Evolutionary conservation across 176 grass and related monocot species (phyloP).

Genomic region (Carex kokanica): DNA sequence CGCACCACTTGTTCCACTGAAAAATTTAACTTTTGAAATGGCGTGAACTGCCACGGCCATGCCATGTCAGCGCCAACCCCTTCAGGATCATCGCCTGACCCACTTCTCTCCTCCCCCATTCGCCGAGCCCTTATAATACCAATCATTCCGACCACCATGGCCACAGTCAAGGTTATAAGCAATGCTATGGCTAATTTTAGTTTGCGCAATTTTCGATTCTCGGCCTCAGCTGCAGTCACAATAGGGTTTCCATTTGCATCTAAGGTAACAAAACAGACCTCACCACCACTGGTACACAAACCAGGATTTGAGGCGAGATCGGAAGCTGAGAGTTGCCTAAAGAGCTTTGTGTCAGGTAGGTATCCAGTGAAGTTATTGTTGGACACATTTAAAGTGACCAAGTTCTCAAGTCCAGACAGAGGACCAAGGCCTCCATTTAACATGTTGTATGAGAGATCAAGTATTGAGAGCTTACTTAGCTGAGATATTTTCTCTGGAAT

Average conservation of each 20-base stretch:
- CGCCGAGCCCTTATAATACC: constrained; percentile 56
- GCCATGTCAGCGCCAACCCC: constrained; percentile 46
- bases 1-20: constrained; percentile 82
- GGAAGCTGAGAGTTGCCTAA: constrained; percentile 72
- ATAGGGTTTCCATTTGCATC: constrained; percentile 47
- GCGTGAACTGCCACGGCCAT: constrained; percentile 98
- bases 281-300: constrained; percentile 75
- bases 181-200: constrained; percentile 73
- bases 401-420: constrained; percentile 63
- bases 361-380: constrained; percentile 95
- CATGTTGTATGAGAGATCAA: constrained; percentile 77
- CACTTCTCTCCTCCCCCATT: constrained; percentile 39
- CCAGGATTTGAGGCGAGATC: constrained; percentile 61
- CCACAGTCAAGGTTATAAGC: constrained; percentile 74
- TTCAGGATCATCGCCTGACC: constrained; percentile 37
- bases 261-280: constrained; percentile 76
- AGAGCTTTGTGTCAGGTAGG: constrained; percentile 95
- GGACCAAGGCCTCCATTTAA: constrained; percentile 53
- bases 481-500: constrained; percentile 57
- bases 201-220: constrained; percentile 49
- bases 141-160: constrained; percentile 79
- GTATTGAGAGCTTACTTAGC: constrained; percentile 70
- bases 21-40: constrained; percentile 96
- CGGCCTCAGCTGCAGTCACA: constrained; percentile 29
- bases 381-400: constrained; percentile 85